Conservation (phyloP, 192 early-diverging fungal genomes). For the Coemansia sp. region DNA sequence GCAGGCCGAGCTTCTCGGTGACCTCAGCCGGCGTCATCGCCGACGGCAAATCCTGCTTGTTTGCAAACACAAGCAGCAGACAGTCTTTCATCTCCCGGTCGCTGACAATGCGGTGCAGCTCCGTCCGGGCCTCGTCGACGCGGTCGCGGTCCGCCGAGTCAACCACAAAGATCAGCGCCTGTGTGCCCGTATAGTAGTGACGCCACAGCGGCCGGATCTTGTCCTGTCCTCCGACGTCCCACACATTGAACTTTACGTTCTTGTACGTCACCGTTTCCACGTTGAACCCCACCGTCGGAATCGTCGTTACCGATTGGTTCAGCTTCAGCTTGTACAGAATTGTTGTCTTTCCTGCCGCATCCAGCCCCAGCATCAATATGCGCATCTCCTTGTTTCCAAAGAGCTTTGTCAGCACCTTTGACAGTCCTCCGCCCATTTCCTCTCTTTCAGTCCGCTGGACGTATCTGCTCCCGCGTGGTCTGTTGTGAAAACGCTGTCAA, state of each 20-base stretch:
- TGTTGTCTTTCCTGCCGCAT: slow-evolving; percentile 96
- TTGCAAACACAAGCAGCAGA: slow-evolving; percentile 91
- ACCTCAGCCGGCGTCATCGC: slow-evolving; percentile 90
- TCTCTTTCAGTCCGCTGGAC: not conserved
- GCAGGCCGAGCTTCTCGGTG: slow-evolving; percentile 79
- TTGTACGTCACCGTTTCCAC: slow-evolving; percentile 95
- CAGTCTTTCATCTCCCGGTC: slow-evolving; percentile 92
- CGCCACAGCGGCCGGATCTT: slow-evolving; percentile 95
- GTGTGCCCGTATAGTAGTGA: slow-evolving; percentile 99
- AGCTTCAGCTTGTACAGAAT: slow-evolving; percentile 94
- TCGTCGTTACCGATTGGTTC: slow-evolving; percentile 95
- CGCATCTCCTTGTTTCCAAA: slow-evolving; percentile 96
- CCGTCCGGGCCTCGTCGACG: slow-evolving; percentile 81
- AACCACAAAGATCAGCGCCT: slow-evolving; percentile 97
- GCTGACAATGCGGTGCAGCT: slow-evolving; percentile 88
- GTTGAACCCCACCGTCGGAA: slow-evolving; percentile 88
- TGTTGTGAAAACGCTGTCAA: not conserved
- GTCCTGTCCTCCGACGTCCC: slow-evolving; percentile 93
- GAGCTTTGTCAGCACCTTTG: slow-evolving; percentile 60
- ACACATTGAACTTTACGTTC: slow-evolving; percentile 98
- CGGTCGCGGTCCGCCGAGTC: slow-evolving; percentile 91
- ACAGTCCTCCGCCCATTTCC: slow-evolving; percentile 55
- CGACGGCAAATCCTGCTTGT: slow-evolving; percentile 96
- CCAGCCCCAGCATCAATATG: slow-evolving; percentile 93
- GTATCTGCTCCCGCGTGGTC: not conserved